Conservation (phyloP, 148 eudicot genomes). For the Bassia scoparia region DNA sequence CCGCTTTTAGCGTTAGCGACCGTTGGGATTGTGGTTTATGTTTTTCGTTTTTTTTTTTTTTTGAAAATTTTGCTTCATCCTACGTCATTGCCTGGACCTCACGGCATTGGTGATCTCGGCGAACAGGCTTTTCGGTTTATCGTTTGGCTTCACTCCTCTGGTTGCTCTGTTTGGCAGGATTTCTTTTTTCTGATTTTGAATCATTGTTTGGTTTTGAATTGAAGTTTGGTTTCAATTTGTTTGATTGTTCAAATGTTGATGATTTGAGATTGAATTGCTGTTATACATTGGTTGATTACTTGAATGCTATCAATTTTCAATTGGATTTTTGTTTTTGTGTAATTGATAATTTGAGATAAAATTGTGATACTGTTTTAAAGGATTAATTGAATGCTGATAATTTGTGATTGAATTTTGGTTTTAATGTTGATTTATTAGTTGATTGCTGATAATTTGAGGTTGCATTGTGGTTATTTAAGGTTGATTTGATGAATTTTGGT, state of each 20-base stretch:
- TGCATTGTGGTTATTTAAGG: neutral
- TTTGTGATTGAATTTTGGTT: neutral
- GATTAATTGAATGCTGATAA: too few relatives aligned
- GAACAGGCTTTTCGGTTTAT: conserved; percentile 57
- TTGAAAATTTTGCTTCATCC: conserved; percentile 83
- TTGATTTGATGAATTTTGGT: neutral
- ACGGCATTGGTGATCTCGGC: conserved; percentile 92
- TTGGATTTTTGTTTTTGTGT: too few relatives aligned
- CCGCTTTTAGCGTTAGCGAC: too few relatives aligned
- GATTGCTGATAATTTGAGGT: neutral
- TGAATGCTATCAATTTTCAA: too few relatives aligned
- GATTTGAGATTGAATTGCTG: too few relatives aligned
- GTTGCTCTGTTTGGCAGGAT: conserved; percentile 95
- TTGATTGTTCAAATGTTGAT: too few relatives aligned
- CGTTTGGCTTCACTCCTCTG: conserved; percentile 84
- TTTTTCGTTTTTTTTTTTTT: too few relatives aligned
- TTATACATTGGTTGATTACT: too few relatives aligned
- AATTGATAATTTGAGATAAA: too few relatives aligned
- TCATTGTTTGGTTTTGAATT: neutral
- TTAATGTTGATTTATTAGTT: neutral
- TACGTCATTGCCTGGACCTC: conserved; percentile 76
- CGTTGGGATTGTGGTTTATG: too few relatives aligned
- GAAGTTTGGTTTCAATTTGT: too few relatives aligned
- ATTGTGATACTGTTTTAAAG: too few relatives aligned
- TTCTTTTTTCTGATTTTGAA: neutral